Percentiles rank a stretch among this genome's conserved stretches.
Conservation (phyloP, 1,139 yeast species). For the Pichia sp. region DNA sequence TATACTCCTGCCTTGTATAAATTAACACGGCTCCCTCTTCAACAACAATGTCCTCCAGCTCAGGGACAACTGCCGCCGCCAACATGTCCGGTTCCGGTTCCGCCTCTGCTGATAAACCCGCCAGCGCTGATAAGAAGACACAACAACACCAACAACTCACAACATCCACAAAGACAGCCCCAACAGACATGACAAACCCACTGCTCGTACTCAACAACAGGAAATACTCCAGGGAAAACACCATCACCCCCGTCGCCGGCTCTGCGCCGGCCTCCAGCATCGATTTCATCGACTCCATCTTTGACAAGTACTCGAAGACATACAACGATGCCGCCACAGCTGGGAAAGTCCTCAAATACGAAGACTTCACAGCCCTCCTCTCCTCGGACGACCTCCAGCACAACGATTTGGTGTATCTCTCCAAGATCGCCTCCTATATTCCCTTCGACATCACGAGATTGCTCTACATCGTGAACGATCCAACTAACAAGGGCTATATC, state of each 20-base stretch:
- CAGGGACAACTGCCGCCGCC: no score
- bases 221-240: neutral
- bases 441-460: constrained; percentile 40
- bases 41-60: no score
- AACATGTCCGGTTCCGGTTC: no score
- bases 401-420: constrained; percentile 24
- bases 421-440: constrained; percentile 26
- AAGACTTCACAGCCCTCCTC: constrained; percentile 27
- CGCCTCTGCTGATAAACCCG: no score
- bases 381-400: constrained; percentile 19
- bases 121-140: neutral
- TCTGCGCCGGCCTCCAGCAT: neutral
- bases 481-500: constrained; percentile 61
- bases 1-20: no score
- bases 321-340: constrained; percentile 25
- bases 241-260: neutral
- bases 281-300: neutral
- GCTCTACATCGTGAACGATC: constrained; percentile 64
- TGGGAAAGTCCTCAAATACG: constrained; percentile 25
- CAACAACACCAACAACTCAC: no score
- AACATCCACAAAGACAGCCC: no score
- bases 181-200: no score
- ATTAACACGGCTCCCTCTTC: no score
- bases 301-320: constrained; percentile 23
- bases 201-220: no score